Evolutionary conservation across 2,329 filamentous ascomycete genomes (phyloP), one percentile per base, ranked within the genome.

Genomic region (Monilinia laxa): DNA sequence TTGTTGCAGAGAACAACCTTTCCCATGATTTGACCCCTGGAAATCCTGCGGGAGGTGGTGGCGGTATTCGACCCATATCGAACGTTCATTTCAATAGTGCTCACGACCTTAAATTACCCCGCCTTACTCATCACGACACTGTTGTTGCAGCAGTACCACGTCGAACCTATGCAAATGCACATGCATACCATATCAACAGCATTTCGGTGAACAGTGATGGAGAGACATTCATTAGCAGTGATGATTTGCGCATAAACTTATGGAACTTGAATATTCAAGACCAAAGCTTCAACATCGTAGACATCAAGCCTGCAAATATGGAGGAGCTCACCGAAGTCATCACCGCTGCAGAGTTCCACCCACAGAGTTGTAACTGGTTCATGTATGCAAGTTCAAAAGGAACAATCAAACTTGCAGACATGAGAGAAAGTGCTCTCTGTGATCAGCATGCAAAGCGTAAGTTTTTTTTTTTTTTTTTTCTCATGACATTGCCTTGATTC

Each of bases 171-270:
- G 93, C 95, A 73, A 99, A 99, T 77, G 95, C 95, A 62, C 95
- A 99, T 78, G 95, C 95, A 72, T 99, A 99, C 79, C 95, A 99
- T 80, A 98, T 99, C 86, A 99, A 99, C 83, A 98, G 95, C 83
- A 99, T 99, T 79, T 98, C 95, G n/a, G 95, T 98, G 75, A 99
- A 99, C 83, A 98, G 94, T 77, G 95, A 99, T 78, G 95, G 94
- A 67, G 95, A 99, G 83, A 99, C 95, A 0, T 99, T 98, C 80
- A 97, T 99, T 81, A 97, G 93, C 82, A 97, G 93, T 77, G 95
- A 99, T 77, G 95, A 99, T 78, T 82, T 99, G 70, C 90, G 95
- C 70, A 96, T 99, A 83, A 99, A 99, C 79, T 83, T 99, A 66
- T 99, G 95, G 95, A 98, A 99, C 78, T 84, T 98, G 74, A 98